These are phyloP conservation scores for Lactarius trivialis DNA, from an alignment of 768 basidiomycete species.

Conservation along the genomic window DNA sequence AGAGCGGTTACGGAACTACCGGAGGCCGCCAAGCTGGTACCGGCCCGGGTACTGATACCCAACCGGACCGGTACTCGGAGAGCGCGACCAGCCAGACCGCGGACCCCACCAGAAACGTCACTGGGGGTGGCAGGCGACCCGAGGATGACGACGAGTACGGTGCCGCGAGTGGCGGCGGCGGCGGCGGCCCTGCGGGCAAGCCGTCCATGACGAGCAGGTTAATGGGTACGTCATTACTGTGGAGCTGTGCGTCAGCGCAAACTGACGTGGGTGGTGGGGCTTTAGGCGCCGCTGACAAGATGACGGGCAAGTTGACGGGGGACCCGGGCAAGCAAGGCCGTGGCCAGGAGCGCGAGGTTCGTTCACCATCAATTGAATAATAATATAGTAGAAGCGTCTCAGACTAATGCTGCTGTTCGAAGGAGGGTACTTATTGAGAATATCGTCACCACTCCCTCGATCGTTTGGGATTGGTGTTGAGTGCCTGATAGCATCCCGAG, in stretches of 20 bases:
- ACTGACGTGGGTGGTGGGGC: conserved; percentile 7
- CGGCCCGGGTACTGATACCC: not conserved
- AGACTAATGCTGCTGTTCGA: conserved; percentile 1
- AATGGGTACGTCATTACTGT: conserved; percentile 14
- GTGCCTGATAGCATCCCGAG: not conserved
- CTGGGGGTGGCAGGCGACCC: not conserved
- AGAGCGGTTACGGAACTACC: not conserved
- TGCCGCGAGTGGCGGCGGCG: not conserved
- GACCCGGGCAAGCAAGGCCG: conserved; percentile 11
- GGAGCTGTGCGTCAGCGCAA: not conserved
- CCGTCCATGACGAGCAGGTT: conserved; percentile 8
- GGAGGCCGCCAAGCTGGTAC: not conserved
- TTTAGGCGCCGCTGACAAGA: conserved; percentile 18
- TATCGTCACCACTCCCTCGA: not conserved
- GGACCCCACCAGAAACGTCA: not conserved
- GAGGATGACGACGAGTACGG: not conserved
- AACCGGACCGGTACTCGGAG: not conserved
- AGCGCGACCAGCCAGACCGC: not conserved
- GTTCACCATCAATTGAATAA: not conserved
- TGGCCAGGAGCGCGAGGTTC: conserved; percentile 20
- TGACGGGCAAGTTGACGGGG: conserved; percentile 16
- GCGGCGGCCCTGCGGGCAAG: not conserved
- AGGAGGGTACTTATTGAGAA: conserved; percentile 8
- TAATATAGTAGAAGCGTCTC: not conserved
- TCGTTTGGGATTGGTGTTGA: not conserved